Evolutionary conservation across 257 asterid genomes (phyloP), one percentile per base, ranked within the genome.

Genomic region (Nicotiana sylvestris): DNA sequence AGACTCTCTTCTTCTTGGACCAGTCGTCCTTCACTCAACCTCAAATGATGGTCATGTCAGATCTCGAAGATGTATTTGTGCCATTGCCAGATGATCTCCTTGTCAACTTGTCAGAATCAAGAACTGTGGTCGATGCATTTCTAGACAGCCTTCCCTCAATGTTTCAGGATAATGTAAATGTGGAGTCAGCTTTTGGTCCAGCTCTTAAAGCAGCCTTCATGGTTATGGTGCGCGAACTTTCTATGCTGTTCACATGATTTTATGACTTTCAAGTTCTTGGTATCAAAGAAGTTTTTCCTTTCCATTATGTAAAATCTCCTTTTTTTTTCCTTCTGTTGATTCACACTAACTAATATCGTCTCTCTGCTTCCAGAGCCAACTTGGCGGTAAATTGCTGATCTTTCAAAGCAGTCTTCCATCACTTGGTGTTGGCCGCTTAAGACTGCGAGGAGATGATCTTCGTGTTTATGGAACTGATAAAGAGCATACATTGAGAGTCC

Each of bases 131-230:
- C 84, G 97, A 96, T 86, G 92, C 98, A 82, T 93, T 95, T 89
- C 99, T 96, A 57, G 98, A 95, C 85, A 93, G 97, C 85, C 90
- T 96, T 87, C 97, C 99, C 60, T 78, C 94, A 85, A 95, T 95
- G 98, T 96, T 96, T 90, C 93, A 90, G 88, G 96, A 89, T n/a
- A 96, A 90, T 85, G 72, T 89, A 89, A 95, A 93, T 88, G 93
- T 96, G 61, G 99, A 96, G 90, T 95, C 99, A 76, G 99, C 99
- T 85, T 96, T 96, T 89, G 99, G 99, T 83, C 98, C 99, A 49
- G 98, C 99, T 87, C 95, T 94, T 83, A 95, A 89, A 91, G 93
- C 97, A 27, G 95, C 98, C 80, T 91, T 90, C 87, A 89, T 96
- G 97, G 92, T 96, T 86, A 92, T 95, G 99, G 99, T 96, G 88